Percentiles rank a stretch among this genome's conserved stretches.
These are phyloP conservation scores for Candida pseudoviswanathii DNA, from an alignment of 1,139 yeast species.

Conservation along the genomic window DNA sequence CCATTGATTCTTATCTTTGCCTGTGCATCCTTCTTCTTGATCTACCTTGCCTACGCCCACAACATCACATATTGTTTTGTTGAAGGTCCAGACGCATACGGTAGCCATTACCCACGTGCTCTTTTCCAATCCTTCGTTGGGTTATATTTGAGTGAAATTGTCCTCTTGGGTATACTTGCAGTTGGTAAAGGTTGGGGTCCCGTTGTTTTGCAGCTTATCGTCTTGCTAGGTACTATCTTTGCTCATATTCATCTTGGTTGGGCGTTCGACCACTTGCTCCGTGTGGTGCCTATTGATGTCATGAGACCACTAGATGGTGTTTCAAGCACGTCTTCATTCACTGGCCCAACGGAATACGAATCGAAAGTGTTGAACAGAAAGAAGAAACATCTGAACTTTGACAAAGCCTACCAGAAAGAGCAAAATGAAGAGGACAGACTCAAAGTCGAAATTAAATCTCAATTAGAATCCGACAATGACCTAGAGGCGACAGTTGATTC, in stretches of 20 bases:
- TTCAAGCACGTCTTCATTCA: slow-evolving; percentile 59
- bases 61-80: slow-evolving; percentile 72
- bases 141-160: slow-evolving; percentile 80
- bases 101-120: slow-evolving; percentile 85
- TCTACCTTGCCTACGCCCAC: slow-evolving; percentile 80
- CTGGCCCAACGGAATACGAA: slow-evolving; percentile 39
- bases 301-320: slow-evolving; percentile 74
- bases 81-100: slow-evolving; percentile 71
- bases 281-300: slow-evolving; percentile 62
- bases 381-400: slow-evolving; percentile 14
- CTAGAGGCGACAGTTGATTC: slow-evolving; percentile 10
- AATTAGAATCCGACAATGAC: slow-evolving; percentile 23
- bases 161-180: slow-evolving; percentile 81
- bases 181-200: slow-evolving; percentile 98
- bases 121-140: slow-evolving; percentile 88
- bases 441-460: slow-evolving; percentile 21
- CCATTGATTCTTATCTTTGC: slow-evolving; percentile 74
- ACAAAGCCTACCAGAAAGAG: slow-evolving; percentile 19
- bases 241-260: slow-evolving; percentile 60
- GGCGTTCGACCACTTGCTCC: slow-evolving; percentile 67
- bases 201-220: slow-evolving; percentile 70
- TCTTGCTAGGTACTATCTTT: slow-evolving; percentile 63
- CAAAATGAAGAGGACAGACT: slow-evolving; percentile 20
- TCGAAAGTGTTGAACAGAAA: slow-evolving; percentile 31
- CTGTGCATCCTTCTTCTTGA: slow-evolving; percentile 63